These are phyloP conservation scores for Globisporangium nunn DNA, from an alignment of 352 stramenopile genomes.

Conservation along the genomic window DNA sequence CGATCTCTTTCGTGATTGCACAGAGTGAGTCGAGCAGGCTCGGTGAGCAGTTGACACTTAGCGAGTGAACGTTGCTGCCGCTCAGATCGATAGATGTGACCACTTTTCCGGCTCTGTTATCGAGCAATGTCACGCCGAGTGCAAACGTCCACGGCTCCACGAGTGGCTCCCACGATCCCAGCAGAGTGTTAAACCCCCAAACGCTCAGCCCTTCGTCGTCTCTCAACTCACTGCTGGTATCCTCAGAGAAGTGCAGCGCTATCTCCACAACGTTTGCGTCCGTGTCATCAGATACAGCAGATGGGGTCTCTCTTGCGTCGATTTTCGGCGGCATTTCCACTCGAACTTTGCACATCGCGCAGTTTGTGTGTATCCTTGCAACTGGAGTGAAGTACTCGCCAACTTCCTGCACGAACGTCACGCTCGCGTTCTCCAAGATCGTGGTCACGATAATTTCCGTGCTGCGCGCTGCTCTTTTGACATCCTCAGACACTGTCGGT, in stretches of 20 bases:
- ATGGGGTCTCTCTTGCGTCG: too few relatives aligned
- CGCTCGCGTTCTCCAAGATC: slow-evolving; percentile 55
- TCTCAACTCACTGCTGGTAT: slow-evolving; percentile 31
- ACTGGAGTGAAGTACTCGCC: slow-evolving; percentile 69
- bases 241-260: slow-evolving; percentile 51
- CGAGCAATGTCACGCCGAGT: slow-evolving; percentile 24
- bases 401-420: slow-evolving; percentile 70
- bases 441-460: slow-evolving; percentile 34
- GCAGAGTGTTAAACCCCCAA: slow-evolving; percentile 69
- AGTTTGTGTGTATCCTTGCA: slow-evolving; percentile 53
- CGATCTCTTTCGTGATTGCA: slow-evolving; percentile 50
- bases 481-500: not conserved
- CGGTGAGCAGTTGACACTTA: slow-evolving; percentile 70
- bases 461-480: not conserved
- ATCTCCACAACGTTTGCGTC: slow-evolving; percentile 9
- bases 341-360: slow-evolving; percentile 55
- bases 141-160: slow-evolving; percentile 74
- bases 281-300: not conserved
- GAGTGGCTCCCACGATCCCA: slow-evolving; percentile 76
- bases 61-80: slow-evolving; percentile 44
- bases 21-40: slow-evolving; percentile 59
- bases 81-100: slow-evolving; percentile 41
- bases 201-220: slow-evolving; percentile 71
- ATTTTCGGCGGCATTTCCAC: slow-evolving; percentile 23
- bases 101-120: slow-evolving; percentile 38